These are phyloP conservation scores for Byssoonygena ceratinophila DNA, from an alignment of 2,329 filamentous ascomycete genomes.

Conservation along the genomic window DNA sequence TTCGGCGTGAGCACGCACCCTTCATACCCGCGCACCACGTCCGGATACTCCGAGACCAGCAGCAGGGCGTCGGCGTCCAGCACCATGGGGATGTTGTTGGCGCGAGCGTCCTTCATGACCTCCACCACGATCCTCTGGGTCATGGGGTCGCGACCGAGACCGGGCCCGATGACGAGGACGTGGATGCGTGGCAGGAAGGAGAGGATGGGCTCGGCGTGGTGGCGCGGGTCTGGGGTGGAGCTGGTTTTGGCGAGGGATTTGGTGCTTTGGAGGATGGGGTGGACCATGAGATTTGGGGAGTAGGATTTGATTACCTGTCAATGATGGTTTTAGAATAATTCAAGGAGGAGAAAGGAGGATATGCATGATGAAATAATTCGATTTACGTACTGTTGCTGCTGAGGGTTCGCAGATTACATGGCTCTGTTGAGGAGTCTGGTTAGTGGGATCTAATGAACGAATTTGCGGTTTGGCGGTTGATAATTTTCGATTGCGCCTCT, in stretches of 20 bases:
- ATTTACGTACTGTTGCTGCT: constrained; percentile 50
- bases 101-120: constrained; percentile 68
- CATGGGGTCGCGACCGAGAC: constrained; percentile 74
- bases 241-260: constrained; percentile 39
- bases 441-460: not conserved
- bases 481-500: constrained; percentile 13
- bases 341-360: constrained; percentile 26
- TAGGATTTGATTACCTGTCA: constrained; percentile 88
- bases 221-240: constrained; percentile 31
- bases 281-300: constrained; percentile 96
- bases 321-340: constrained; percentile 43
- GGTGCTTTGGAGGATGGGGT: constrained; percentile 82
- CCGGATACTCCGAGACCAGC: constrained; percentile 64
- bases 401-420: constrained; percentile 92
- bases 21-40: constrained; percentile 66
- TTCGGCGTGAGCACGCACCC: constrained; percentile 89
- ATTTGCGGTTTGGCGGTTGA: not conserved
- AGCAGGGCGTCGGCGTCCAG: constrained; percentile 83
- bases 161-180: constrained; percentile 84
- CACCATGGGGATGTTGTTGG: constrained; percentile 63
- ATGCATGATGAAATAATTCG: not conserved
- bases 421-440: constrained; percentile 32
- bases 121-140: constrained; percentile 79
- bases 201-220: constrained; percentile 60
- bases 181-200: constrained; percentile 78